Base-by-base conservation (phyloP, 371 early-diverging fungal species). In the Haplosporangium sp. region DNA sequence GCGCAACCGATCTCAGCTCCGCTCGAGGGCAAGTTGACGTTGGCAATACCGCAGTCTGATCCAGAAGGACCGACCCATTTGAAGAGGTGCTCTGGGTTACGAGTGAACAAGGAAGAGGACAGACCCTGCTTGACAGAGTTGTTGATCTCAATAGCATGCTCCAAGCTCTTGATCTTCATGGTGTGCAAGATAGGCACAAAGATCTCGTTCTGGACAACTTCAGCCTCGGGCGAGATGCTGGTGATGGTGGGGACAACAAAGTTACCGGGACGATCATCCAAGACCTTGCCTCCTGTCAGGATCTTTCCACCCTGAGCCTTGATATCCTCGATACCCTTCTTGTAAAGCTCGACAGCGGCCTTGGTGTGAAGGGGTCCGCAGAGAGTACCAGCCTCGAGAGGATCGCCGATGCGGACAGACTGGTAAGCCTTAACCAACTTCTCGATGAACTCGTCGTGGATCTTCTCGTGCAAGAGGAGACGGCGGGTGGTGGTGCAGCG, bases 1-100 rank as follows among this genome's bases (percentile, higher is more conserved):
- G 98, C 98, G 58, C 98, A 98, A 42, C 98, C 98, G 81, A 98
- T 97, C 83, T 98, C 98, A 11, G 98, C 98, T 45, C 98, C 98
- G 81, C 95, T 96, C 52, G 98, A 98, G 47, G 98, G 98, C 67
- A 97, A 93, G 87, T 98, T 98, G 55, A 96, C 94, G 80, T 98
- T 98, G 81, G 97, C 96, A 48, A 98, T 97, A 64, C 98, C 98
- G 71, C 97, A 97, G 84, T 98, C 98, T 14, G 96, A 95, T 21
- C 98, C 98, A 23, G 89, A 80, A 16, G 97, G 94, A 16, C 93
- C 97, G 59, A 93, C 95, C 98, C 98, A 98, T 80, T 92, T 92
- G 89, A 97, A 97, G 55, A 97, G 92, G 65, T 91, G 92, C 52
- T 87, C 82, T 29, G 95, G 89, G 81, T 90, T 86, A 48, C 84